Percentiles rank a stretch among this genome's conserved stretches.
phyloP scores from a whole-genome alignment of 163 green algal species.

The Botryococcus braunii region DNA sequence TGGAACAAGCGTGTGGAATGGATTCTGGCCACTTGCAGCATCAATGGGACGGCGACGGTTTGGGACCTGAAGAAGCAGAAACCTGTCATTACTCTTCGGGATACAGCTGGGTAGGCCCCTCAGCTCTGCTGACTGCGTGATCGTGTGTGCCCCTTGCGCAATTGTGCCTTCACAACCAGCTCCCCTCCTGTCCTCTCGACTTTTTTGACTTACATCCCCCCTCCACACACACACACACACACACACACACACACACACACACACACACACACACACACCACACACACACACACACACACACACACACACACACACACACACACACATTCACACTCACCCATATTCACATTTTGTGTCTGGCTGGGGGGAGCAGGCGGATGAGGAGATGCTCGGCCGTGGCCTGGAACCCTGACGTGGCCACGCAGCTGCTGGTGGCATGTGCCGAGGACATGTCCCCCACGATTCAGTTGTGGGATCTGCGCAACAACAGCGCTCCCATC shows the following conservation, averaged over 20 bases:
- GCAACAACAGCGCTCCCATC: slow-evolving; percentile 50
- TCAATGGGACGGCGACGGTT: slow-evolving; percentile 73
- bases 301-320: no score
- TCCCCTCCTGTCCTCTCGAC: no score
- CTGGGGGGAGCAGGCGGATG: slow-evolving; percentile 1
- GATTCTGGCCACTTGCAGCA: slow-evolving; percentile 81
- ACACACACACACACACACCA: no score
- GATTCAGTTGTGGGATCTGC: slow-evolving; percentile 95
- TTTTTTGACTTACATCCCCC: no score
- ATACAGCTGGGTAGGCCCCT: slow-evolving; percentile 67
- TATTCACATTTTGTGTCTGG: no score
- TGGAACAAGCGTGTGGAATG: slow-evolving; percentile 96
- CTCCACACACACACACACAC: no score
- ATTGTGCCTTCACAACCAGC: no score
- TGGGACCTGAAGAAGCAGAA: slow-evolving; percentile 93
- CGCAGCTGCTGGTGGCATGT: slow-evolving; percentile 88
- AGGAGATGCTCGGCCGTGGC: slow-evolving; percentile 6
- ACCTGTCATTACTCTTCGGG: slow-evolving; percentile 75
- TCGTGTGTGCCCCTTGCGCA: no score
- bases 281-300: no score
- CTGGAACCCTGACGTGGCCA: slow-evolving; percentile 90
- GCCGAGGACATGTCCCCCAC: slow-evolving; percentile 86
- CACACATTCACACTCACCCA: no score
- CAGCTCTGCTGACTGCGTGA: no score
- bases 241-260: no score